A percentile compares a stretch with the other conserved stretches of the same genome.
These are phyloP conservation scores for Oidiodendron maius DNA, from an alignment of 495 filamentous ascomycete genomes.

Conservation along the genomic window DNA sequence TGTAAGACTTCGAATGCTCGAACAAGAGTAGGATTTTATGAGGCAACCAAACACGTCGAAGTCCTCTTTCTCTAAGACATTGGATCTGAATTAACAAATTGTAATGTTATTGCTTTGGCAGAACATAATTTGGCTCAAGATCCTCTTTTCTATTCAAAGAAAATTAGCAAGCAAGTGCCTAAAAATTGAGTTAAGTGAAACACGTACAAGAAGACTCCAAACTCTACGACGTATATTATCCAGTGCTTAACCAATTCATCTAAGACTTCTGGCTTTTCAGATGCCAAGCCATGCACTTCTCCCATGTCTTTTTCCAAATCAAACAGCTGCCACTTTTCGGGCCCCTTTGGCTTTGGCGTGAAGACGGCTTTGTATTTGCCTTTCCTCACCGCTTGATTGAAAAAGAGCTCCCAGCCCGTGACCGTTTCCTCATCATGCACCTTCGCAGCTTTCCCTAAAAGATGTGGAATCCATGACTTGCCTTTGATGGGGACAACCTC, in stretches of 20 bases:
- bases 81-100: no score
- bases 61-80: no score
- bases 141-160: neutral
- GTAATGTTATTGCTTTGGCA: neutral
- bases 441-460: neutral
- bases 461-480: constrained; percentile 14
- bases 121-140: neutral
- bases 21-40: no score
- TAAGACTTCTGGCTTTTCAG: constrained; percentile 20
- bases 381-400: constrained; percentile 29
- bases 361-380: constrained; percentile 36
- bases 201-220: constrained; percentile 35
- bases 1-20: no score
- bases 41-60: no score
- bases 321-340: constrained; percentile 31
- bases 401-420: constrained; percentile 35
- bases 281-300: constrained; percentile 31
- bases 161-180: neutral
- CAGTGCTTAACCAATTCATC: constrained; percentile 30
- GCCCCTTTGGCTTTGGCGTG: constrained; percentile 26
- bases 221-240: constrained; percentile 50
- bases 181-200: neutral
- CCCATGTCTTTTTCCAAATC: constrained; percentile 33
- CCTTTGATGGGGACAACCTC: constrained; percentile 54
- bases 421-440: constrained; percentile 7